These are phyloP conservation scores for Neofusicoccum kwambonambiense DNA, from an alignment of 2,329 filamentous ascomycete genomes.

Conservation along the genomic window DNA sequence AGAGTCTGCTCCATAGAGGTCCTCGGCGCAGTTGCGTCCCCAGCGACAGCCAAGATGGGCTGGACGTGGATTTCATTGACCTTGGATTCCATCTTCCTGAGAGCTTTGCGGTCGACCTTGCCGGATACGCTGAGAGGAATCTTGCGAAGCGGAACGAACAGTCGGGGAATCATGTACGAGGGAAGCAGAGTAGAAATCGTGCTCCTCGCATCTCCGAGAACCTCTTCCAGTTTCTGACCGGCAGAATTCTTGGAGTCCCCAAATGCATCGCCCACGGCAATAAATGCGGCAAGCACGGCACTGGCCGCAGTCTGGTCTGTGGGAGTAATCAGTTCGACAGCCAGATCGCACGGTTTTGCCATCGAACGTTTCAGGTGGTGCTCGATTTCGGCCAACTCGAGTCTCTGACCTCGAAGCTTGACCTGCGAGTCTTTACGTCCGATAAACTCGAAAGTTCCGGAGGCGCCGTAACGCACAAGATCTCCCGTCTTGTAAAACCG, in stretches of 20 bases:
- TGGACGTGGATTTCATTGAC: too few species aligned
- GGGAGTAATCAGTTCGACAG: slow-evolving; percentile 23
- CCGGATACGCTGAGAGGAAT: slow-evolving; percentile 37
- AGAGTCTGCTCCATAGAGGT: slow-evolving; percentile 33
- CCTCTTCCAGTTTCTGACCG: not conserved
- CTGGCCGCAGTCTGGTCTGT: slow-evolving; percentile 31
- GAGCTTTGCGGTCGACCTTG: slow-evolving; percentile 31
- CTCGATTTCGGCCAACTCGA: slow-evolving; percentile 8
- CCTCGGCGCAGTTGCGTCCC: slow-evolving; percentile 25
- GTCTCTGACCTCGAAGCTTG: not conserved
- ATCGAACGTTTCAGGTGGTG: slow-evolving; percentile 29
- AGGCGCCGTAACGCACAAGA: slow-evolving; percentile 28
- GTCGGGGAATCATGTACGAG: slow-evolving; percentile 40
- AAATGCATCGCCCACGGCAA: not conserved
- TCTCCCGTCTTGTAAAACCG: slow-evolving; percentile 2
- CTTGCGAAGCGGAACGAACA: slow-evolving; percentile 37
- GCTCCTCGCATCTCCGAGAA: not conserved
- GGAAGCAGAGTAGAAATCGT: slow-evolving; percentile 27
- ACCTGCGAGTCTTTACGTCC: slow-evolving; percentile 31
- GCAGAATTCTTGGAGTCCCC: not conserved
- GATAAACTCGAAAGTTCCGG: slow-evolving; percentile 35
- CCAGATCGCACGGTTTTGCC: slow-evolving; percentile 20
- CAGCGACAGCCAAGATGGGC: not conserved
- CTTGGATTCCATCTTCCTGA: not conserved
- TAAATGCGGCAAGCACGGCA: not conserved